Evolutionary conservation across 805 yeast genomes (phyloP).

Genomic region (Wickerhamomyces mucosus): DNA sequence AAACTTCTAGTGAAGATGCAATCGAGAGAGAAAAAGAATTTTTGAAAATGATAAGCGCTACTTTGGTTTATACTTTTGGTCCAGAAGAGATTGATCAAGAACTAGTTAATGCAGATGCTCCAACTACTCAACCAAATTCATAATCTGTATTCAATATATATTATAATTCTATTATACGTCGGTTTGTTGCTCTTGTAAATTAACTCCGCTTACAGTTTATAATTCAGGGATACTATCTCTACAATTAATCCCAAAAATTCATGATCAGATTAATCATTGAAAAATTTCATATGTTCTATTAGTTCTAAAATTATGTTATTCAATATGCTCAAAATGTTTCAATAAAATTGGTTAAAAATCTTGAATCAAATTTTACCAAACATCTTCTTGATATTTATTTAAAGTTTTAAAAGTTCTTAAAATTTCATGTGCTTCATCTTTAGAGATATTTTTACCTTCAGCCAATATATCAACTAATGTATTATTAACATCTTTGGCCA

Average conservation of each 20-base stretch:
- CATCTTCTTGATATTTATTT: slow-evolving; percentile 94
- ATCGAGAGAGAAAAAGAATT: background rate
- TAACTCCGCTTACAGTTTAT: no score
- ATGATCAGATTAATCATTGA: no score
- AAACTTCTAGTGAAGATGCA: background rate
- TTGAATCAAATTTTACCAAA: slow-evolving; percentile 50
- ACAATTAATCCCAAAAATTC: no score
- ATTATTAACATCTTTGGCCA: slow-evolving; percentile 90
- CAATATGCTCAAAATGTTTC: background rate
- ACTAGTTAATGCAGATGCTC: no score
- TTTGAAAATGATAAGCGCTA: background rate
- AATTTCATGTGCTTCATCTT: slow-evolving; percentile 64
- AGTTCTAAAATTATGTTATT: background rate
- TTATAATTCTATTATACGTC: no score
- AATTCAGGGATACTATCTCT: no score
- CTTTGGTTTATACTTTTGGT: background rate
- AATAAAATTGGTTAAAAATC: background rate
- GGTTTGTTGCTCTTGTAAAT: no score
- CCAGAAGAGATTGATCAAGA: no score
- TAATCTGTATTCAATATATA: no score
- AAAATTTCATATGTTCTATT: background rate
- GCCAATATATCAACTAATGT: slow-evolving; percentile 57
- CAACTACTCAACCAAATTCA: no score
- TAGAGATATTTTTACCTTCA: slow-evolving; percentile 50
- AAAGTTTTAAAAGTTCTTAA: slow-evolving; percentile 72